A percentile compares a stretch with the other conserved stretches of the same genome.
phyloP scores from a whole-genome alignment of 768 basidiomycete genomes.

The Hydnum rufescens region DNA sequence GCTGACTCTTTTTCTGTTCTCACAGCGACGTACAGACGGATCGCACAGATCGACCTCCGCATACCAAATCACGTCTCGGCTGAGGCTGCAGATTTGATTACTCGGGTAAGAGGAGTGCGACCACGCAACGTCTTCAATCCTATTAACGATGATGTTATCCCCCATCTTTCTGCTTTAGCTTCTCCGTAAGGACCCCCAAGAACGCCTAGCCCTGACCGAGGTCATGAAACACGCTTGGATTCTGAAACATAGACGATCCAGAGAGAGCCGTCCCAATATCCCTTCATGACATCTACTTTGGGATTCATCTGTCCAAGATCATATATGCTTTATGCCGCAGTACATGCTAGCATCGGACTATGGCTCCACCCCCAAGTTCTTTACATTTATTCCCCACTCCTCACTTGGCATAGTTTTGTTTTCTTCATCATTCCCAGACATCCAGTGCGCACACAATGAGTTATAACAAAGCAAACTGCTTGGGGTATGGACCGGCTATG shows the following conservation, averaged over 20 bases:
- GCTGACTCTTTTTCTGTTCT: background rate
- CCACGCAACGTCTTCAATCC: constrained; percentile 9
- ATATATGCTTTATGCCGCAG: too few relatives aligned
- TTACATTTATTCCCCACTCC: too few relatives aligned
- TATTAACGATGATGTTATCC: background rate
- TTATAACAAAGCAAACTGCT: too few relatives aligned
- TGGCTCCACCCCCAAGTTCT: too few relatives aligned
- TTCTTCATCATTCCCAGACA: too few relatives aligned
- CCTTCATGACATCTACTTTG: too few relatives aligned
- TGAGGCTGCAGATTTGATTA: constrained; percentile 26
- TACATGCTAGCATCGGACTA: too few relatives aligned
- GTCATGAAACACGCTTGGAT: constrained; percentile 27
- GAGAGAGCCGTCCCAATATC: too few relatives aligned
- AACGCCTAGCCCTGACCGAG: constrained; percentile 22
- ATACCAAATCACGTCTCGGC: constrained; percentile 22
- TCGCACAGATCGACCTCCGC: constrained; percentile 20
- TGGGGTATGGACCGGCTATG: background rate
- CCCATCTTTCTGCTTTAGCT: constrained; percentile 16
- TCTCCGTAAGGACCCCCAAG: constrained; percentile 20
- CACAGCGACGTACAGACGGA: constrained; percentile 24
- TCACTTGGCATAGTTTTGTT: too few relatives aligned
- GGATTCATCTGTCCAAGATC: too few relatives aligned
- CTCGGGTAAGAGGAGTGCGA: too few relatives aligned
- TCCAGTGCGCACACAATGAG: too few relatives aligned
- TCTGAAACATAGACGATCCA: constrained; percentile 8